These are phyloP conservation scores for Leccinum imitatum DNA, from an alignment of 768 basidiomycete species.

Conservation along the genomic window DNA sequence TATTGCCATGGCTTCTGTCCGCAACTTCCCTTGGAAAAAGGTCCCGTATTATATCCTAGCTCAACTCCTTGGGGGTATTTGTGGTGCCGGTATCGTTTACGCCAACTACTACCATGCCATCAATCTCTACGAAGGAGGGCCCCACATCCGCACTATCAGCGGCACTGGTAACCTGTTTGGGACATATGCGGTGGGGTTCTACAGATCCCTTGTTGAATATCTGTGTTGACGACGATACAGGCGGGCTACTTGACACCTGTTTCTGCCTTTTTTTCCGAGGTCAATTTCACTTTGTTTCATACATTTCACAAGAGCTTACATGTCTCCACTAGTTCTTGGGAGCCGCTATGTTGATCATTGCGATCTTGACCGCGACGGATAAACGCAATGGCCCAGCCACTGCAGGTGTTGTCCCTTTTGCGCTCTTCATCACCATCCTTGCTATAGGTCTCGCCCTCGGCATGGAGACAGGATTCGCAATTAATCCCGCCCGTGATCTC, in stretches of 20 bases:
- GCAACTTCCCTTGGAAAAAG: slow-evolving; percentile 78
- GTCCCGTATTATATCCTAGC: slow-evolving; percentile 68
- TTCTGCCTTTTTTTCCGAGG: slow-evolving; percentile 48
- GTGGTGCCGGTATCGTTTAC: slow-evolving; percentile 59
- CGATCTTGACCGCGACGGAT: slow-evolving; percentile 54
- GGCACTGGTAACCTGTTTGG: slow-evolving; percentile 59
- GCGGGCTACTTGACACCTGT: slow-evolving; percentile 42
- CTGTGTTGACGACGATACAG: slow-evolving; percentile 23
- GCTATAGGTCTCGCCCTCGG: slow-evolving; percentile 61
- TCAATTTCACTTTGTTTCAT: slow-evolving; percentile 8
- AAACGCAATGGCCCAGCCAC: slow-evolving; percentile 49
- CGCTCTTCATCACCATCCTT: slow-evolving; percentile 54
- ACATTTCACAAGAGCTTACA: neutral
- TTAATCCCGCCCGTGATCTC: slow-evolving; percentile 73
- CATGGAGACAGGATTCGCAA: slow-evolving; percentile 62
- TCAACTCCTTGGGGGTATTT: slow-evolving; percentile 60
- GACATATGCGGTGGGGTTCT: slow-evolving; percentile 56
- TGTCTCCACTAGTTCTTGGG: slow-evolving; percentile 46
- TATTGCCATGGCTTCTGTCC: slow-evolving; percentile 62
- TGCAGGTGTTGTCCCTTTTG: slow-evolving; percentile 52
- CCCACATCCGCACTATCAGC: slow-evolving; percentile 51
- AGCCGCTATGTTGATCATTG: slow-evolving; percentile 54
- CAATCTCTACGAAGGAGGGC: slow-evolving; percentile 58
- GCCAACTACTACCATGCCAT: slow-evolving; percentile 72
- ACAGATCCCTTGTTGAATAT: neutral